Conservation (phyloP, 2,329 filamentous ascomycete species). For the Furcasterigmium furcatum region DNA sequence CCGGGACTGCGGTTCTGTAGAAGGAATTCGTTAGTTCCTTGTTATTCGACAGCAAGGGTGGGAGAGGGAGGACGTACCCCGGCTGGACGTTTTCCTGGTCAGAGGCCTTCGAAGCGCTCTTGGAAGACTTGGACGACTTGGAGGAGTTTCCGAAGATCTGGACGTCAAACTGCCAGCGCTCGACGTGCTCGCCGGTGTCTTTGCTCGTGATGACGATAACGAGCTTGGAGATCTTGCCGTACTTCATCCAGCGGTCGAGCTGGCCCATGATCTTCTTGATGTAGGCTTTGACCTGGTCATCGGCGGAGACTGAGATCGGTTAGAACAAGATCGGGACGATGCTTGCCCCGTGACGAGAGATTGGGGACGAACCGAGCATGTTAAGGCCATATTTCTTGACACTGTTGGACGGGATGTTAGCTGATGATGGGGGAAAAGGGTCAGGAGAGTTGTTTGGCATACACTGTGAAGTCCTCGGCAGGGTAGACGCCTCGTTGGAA, state of each 20-base stretch:
- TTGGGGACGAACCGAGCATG: constrained; percentile 67
- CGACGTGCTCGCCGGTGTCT: constrained; percentile 92
- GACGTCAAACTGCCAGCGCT: constrained; percentile 98
- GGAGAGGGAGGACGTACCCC: constrained; percentile 34
- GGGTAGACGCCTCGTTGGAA: constrained; percentile 88
- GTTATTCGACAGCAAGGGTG: neutral
- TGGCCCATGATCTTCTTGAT: constrained; percentile 99
- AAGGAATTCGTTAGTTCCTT: constrained; percentile 4
- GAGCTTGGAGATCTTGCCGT: constrained; percentile 94
- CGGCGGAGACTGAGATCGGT: constrained; percentile 67
- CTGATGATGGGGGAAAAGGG: neutral
- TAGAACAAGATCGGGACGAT: neutral
- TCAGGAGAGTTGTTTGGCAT: constrained; percentile 23
- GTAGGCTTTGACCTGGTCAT: constrained; percentile 98
- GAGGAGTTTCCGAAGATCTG: constrained; percentile 33
- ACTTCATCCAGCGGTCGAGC: constrained; percentile 95
- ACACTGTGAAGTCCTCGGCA: constrained; percentile 94
- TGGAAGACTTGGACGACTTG: constrained; percentile 50
- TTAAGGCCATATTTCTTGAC: constrained; percentile 99
- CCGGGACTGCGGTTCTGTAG: constrained; percentile 7
- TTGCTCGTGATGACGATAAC: constrained; percentile 97
- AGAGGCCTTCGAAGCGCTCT: constrained; percentile 41
- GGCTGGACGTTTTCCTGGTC: constrained; percentile 70
- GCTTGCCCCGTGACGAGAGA: neutral
- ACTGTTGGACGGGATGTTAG: constrained; percentile 13